Evolutionary conservation across 768 basidiomycete genomes (phyloP), one percentile per base, ranked within the genome.

Genomic region (Cystobasidium ongulense): DNA sequence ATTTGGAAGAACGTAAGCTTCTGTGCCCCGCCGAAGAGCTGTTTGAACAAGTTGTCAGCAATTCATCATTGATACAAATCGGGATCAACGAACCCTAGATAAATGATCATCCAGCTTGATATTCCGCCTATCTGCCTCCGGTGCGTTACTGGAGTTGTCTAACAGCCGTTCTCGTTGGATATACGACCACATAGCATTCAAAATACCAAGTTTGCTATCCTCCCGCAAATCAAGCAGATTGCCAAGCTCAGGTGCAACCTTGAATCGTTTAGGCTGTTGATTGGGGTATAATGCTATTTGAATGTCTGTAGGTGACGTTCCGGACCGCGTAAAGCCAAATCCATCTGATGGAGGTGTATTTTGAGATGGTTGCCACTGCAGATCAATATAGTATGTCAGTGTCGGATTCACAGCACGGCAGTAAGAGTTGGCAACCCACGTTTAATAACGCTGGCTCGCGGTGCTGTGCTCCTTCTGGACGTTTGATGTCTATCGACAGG

Each of bases 1-100:
- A 71, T 71, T 35, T 71, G 36, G 53, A 36, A 71, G 36, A 71
- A 71, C 10, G 25, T 52, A 15, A 71, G 52, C 68, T 71, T 71
- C n/a, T 54, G 53, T n/a, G 35, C 68, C 8, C 63, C 63, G 4
- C 68, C 68, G 53, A 71, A 71, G 10, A 71, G 25, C 68, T 71
- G 53, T 17, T 15, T 13, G 13, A 13, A 46, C 43, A 46, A 54
- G 21, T n/a, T n/a, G 52, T 54, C 52, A 54, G 52, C 27, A 39
- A 17, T 63, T 31, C 8, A 43, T 39, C 38, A 66, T 3, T 18
- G 21, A 66, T 17, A 8, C 27, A 5, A 4, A 15, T 10, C 13
- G 17, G 33, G 8, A 46, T 39, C 3, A 3, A 46, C 68, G 4
- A 23, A 71, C 68, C 31, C 38, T 54, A 3, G 33, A 35, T 38